A percentile compares a stretch with the other conserved stretches of the same genome.
phyloP scores from a whole-genome alignment of 192 early-diverging fungal species.

The Entomortierella lignicola region DNA sequence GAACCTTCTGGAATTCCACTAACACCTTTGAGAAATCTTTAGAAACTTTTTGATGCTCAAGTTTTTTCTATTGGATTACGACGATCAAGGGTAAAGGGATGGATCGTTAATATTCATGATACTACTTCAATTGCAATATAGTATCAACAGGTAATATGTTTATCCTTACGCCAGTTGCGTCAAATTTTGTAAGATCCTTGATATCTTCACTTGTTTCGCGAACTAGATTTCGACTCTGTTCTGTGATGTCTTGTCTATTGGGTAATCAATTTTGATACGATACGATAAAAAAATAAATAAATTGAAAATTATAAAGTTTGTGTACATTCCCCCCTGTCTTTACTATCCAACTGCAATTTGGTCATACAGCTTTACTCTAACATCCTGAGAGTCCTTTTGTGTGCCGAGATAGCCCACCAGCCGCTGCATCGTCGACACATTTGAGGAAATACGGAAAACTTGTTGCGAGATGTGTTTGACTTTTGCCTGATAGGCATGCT shows the following conservation, averaged over 20 bases:
- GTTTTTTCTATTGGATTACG: conserved; percentile 64
- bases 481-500: conserved; percentile 22
- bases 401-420: conserved; percentile 83
- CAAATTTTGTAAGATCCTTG: conserved; percentile 76
- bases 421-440: conserved; percentile 84
- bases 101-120: background rate
- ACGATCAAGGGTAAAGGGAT: background rate
- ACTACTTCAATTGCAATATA: background rate
- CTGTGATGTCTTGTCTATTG: conserved; percentile 77
- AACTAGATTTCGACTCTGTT: conserved; percentile 82
- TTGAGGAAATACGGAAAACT: conserved; percentile 89
- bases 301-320: background rate
- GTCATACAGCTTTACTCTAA: conserved; percentile 80
- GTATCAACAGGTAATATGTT: background rate
- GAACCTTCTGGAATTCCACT: conserved; percentile 89
- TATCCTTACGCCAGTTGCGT: conserved; percentile 49
- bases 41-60: conserved; percentile 92
- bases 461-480: conserved; percentile 78
- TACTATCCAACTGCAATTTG: background rate
- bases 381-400: conserved; percentile 77
- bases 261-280: background rate
- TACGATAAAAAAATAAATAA: background rate
- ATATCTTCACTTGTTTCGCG: conserved; percentile 81
- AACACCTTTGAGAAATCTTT: conserved; percentile 95
- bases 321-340: too few species aligned